phyloP scores from a whole-genome alignment of 2,329 filamentous ascomycete genomes.

The Fusarium papillatum region DNA sequence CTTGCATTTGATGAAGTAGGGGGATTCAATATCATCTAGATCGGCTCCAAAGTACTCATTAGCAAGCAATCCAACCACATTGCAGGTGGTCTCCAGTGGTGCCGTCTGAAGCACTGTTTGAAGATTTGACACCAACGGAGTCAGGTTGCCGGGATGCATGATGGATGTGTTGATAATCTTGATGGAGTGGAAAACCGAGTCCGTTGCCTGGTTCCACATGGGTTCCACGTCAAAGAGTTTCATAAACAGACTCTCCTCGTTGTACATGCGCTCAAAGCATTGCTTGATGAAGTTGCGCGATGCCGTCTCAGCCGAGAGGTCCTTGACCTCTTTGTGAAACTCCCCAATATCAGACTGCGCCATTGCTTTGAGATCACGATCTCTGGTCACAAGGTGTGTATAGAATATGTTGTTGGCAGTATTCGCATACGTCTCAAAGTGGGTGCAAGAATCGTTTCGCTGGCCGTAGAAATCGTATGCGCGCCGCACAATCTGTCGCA shows the following conservation, averaged over 20 bases:
- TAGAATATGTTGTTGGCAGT: slow-evolving; percentile 68
- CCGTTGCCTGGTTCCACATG: slow-evolving; percentile 61
- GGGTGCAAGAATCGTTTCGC: slow-evolving; percentile 56
- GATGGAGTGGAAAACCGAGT: slow-evolving; percentile 65
- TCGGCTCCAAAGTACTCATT: slow-evolving; percentile 70
- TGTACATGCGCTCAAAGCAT: slow-evolving; percentile 69
- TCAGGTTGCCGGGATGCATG: slow-evolving; percentile 67
- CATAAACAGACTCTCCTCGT: slow-evolving; percentile 66
- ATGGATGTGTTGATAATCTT: slow-evolving; percentile 64
- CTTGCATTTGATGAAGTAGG: slow-evolving; percentile 65
- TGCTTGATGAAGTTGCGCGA: slow-evolving; percentile 72
- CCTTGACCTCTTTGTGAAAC: slow-evolving; percentile 67
- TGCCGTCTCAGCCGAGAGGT: slow-evolving; percentile 65
- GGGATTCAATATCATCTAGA: slow-evolving; percentile 69
- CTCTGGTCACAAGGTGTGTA: slow-evolving; percentile 65
- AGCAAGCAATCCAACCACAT: slow-evolving; percentile 69
- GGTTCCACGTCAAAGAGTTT: slow-evolving; percentile 70
- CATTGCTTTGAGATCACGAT: slow-evolving; percentile 66
- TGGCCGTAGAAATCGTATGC: slow-evolving; percentile 67
- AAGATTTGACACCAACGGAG: slow-evolving; percentile 63
- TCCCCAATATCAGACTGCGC: slow-evolving; percentile 67
- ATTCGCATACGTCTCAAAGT: slow-evolving; percentile 66
- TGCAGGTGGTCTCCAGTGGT: slow-evolving; percentile 65
- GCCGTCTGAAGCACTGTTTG: slow-evolving; percentile 62
- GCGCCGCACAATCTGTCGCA: slow-evolving; percentile 64